Evolutionary conservation across 345 rosid species (phyloP).

Genomic region (Cardiospermum halicacabum): DNA sequence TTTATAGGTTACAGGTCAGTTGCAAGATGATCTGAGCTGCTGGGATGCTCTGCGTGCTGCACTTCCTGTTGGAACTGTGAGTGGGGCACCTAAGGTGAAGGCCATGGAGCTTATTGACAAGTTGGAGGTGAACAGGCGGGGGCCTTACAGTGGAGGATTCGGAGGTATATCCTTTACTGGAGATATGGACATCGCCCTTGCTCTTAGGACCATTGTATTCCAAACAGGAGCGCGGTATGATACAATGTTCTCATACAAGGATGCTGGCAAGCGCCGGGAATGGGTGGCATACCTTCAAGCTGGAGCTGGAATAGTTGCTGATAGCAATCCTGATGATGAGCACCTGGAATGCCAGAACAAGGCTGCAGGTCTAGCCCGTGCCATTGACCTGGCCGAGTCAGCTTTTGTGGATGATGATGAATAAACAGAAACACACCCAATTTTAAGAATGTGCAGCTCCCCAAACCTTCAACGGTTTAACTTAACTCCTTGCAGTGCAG

Average conservation of each 20-base stretch:
- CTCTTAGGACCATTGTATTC: constrained; percentile 82
- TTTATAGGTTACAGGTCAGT: constrained; percentile 72
- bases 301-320: constrained; percentile 82
- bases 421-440: neutral
- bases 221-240: constrained; percentile 53
- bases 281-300: constrained; percentile 89
- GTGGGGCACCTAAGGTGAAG: constrained; percentile 92
- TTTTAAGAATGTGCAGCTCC: neutral
- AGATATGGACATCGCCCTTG: constrained; percentile 78
- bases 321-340: constrained; percentile 72
- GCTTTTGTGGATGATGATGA: constrained; percentile 44
- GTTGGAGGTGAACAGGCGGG: constrained; percentile 69
- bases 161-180: constrained; percentile 76
- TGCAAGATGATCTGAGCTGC: constrained; percentile 57
- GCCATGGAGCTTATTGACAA: constrained; percentile 86
- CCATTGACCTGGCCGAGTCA: constrained; percentile 81
- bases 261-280: constrained; percentile 42
- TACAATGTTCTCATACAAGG: constrained; percentile 70
- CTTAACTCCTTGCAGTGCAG: too few relatives aligned
- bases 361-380: constrained; percentile 78
- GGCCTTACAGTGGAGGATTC: constrained; percentile 93
- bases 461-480: too few relatives aligned
- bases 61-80: constrained; percentile 86
- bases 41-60: constrained; percentile 87
- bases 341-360: constrained; percentile 73